These are phyloP conservation scores for Elongisporangium prolatum DNA, from an alignment of 352 stramenopile genomes.

Conservation along the genomic window DNA sequence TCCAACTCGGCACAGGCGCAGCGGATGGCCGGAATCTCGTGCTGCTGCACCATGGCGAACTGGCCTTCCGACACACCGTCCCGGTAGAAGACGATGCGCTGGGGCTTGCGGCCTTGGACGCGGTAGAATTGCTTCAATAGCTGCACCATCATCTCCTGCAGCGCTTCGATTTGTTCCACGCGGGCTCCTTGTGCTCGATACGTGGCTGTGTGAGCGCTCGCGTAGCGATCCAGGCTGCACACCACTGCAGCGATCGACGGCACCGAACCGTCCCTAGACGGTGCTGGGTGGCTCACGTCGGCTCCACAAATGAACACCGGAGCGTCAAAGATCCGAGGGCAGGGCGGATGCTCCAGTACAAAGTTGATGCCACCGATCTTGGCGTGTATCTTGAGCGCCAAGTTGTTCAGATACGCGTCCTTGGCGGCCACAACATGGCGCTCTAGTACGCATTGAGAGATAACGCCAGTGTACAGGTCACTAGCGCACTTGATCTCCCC, in stretches of 20 bases:
- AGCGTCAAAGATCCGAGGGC: conserved; percentile 30
- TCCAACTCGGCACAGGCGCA: conserved; percentile 32
- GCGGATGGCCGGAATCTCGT: conserved; percentile 69
- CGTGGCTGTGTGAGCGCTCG: conserved; percentile 43
- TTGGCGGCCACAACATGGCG: conserved; percentile 63
- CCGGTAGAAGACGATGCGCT: conserved; percentile 83
- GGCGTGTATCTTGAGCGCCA: conserved; percentile 72
- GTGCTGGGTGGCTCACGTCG: conserved; percentile 61
- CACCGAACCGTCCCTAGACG: conserved; percentile 38
- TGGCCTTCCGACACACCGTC: conserved; percentile 85
- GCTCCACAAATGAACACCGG: conserved; percentile 79
- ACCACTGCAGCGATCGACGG: conserved; percentile 77
- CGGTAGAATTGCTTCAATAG: not conserved
- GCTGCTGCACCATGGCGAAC: conserved; percentile 67
- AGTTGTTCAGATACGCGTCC: conserved; percentile 42
- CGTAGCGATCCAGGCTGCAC: conserved; percentile 64
- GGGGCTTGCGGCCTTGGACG: conserved; percentile 41
- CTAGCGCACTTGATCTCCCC: conserved; percentile 53
- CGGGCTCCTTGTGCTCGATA: conserved; percentile 52
- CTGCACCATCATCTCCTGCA: not conserved
- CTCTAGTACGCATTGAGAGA: conserved; percentile 61
- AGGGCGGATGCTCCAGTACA: conserved; percentile 25
- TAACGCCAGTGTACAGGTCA: conserved; percentile 1
- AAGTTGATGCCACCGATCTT: conserved; percentile 73
- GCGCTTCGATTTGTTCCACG: conserved; percentile 12